Evolutionary conservation across 371 early-diverging fungal species (phyloP), one percentile per base, ranked within the genome.

Genomic region (Mortierella sp.): DNA sequence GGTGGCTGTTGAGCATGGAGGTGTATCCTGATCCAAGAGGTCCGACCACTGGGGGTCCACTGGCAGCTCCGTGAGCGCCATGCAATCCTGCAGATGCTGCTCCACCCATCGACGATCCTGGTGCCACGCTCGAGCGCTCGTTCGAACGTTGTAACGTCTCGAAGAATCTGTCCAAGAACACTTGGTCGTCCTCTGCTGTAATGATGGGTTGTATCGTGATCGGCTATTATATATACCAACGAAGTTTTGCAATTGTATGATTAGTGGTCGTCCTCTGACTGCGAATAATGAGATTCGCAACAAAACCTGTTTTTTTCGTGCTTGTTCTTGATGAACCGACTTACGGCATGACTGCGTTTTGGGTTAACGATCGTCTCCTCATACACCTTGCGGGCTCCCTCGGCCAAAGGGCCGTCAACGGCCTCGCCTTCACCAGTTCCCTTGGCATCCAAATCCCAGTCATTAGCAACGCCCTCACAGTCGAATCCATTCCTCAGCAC

Each of bases 121-220:
- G 80, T 80, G 49, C 75, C 81, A 43, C 76, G 58, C 55, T 81
- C 14, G 79, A 54, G 18, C 80, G 76, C 51, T 88, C 80, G 72
- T 73, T 84, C 29, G 88, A 88, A 55, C 89, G 88, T 74, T 94
- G 92, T 77, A 95, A 89, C 5, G 93, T 92, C 21, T 93, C 95
- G 70, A 92, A 91, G 87, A 95, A 95, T 27, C 94, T 89, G 70
- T 95, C 95, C 71, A 97, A 88, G 88, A 98, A 97, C 12, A 87
- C 88, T 79, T 98, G 97, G 76, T 98, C 97, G 72, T 96, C 95
- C 81, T 96, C 97, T 6, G 96, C 95, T 1, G 88, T 76, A n/a
- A 89, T 80, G 12, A 89, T 46, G 16, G 83, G 78, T 74, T 87
- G 88, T 71, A 84, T 82, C 63, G 87, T 75, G 14, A 58, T 78